Base-by-base conservation (phyloP, 169 alveolate species). In the Plasmodium adleri region DNA sequence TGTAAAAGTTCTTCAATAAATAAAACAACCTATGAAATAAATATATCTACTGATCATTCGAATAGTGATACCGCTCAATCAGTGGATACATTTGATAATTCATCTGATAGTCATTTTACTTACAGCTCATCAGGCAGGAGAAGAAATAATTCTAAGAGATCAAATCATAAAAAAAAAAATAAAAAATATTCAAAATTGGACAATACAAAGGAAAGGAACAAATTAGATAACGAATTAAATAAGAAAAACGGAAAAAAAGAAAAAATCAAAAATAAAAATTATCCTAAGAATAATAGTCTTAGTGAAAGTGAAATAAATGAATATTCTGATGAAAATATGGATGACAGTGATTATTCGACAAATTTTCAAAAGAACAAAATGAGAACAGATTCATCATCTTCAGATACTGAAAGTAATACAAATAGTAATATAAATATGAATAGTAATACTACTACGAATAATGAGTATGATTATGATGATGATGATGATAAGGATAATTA, bases 121-220 rank as follows among this genome's bases (percentile, higher is more conserved):
- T 3, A 63, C 12, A n/a, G n/a, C 28, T 10, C 56, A 50, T 32
- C 32, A 74, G 50, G 59, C 43, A 28, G 47, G 13, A 49, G 47
- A 72, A 74, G 17, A 73, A 22, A 56, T 56, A n/a, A 15, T 56
- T 56, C 8, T 56, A 56, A 1, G 60, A 74, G 17, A 68, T 64
- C 26, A 28, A 78, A 66, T 45, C 64, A 78, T 20, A 66, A 47
- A 52, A 26, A 64, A 45, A 60, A 76, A 50, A 76, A 78, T 26
- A 78, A 70, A 71, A 43, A 28, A 71, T 2, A 28, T 28, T 8
- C 24, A 28, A 56, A 47, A 56, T 71, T 9, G 47, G 45, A 70
- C 26, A 47, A 22, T 5, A 13, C 5, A 2, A 32, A 43, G 6
- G 17, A n/a, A 66, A n/a, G 28, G 59, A 28, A n/a, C 32, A 66